Conservation (phyloP, 495 filamentous ascomycete species). For the Penicillium odoratum region DNA sequence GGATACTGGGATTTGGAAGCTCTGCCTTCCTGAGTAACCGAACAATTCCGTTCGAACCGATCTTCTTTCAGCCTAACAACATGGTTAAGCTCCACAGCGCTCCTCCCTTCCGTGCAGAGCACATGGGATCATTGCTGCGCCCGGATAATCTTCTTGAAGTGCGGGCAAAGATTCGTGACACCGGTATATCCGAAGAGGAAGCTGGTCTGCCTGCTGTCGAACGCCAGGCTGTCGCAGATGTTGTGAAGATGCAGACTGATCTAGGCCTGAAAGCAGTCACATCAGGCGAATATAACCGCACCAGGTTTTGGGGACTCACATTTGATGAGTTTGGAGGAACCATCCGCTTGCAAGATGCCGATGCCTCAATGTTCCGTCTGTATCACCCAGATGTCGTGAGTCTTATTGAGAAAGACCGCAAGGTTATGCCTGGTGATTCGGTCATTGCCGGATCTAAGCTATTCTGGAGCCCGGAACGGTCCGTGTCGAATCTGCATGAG, state of each 20-base stretch:
- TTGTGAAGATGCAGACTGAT: slow-evolving; percentile 61
- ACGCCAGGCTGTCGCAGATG: slow-evolving; percentile 57
- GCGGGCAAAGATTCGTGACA: slow-evolving; percentile 50
- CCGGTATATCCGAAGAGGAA: slow-evolving; percentile 38
- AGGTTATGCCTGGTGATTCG: slow-evolving; percentile 59
- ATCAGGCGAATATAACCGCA: slow-evolving; percentile 64
- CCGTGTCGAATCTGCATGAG: slow-evolving; percentile 55
- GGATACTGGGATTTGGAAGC: background rate
- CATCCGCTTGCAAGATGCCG: slow-evolving; percentile 41
- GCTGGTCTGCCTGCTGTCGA: slow-evolving; percentile 49
- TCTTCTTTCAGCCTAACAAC: background rate
- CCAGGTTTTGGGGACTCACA: slow-evolving; percentile 58
- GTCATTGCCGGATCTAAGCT: slow-evolving; percentile 67
- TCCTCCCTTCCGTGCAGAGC: slow-evolving; percentile 71
- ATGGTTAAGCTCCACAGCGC: slow-evolving; percentile 29
- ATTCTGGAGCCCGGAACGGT: slow-evolving; percentile 50
- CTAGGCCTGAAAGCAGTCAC: slow-evolving; percentile 63
- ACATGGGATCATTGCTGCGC: slow-evolving; percentile 69
- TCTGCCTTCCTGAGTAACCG: background rate
- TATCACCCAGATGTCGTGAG: slow-evolving; percentile 76
- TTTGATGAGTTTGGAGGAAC: slow-evolving; percentile 64
- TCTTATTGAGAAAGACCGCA: slow-evolving; percentile 59
- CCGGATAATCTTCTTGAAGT: slow-evolving; percentile 60
- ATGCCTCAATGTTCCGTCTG: slow-evolving; percentile 58
- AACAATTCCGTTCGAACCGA: background rate